Evolutionary conservation across 2,329 filamentous ascomycete genomes (phyloP).

Genomic region (Metarhizium album): DNA sequence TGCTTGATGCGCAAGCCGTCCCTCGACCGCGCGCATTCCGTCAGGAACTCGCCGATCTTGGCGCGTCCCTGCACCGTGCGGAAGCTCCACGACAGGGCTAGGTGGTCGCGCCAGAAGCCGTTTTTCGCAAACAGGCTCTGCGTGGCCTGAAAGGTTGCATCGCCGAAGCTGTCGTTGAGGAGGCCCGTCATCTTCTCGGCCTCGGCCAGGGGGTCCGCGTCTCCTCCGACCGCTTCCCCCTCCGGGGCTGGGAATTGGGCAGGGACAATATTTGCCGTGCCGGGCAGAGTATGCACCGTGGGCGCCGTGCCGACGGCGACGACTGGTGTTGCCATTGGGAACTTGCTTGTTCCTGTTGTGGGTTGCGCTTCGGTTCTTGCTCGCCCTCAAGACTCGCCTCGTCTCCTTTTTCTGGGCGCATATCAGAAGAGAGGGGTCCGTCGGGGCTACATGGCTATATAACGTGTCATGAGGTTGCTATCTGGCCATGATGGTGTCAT

Average conservation of each 20-base stretch:
- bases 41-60: conserved; percentile 29
- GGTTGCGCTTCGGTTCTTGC: too few relatives aligned
- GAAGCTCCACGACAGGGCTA: conserved; percentile 46
- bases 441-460: too few relatives aligned
- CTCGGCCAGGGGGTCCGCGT: conserved; percentile 25
- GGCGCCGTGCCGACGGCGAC: background rate
- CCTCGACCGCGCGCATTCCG: conserved; percentile 16
- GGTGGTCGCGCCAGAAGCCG: conserved; percentile 48
- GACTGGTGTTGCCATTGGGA: background rate
- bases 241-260: conserved; percentile 29
- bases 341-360: too few relatives aligned
- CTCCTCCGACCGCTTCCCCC: conserved; percentile 14
- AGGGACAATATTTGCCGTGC: conserved; percentile 42
- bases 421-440: too few relatives aligned
- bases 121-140: conserved; percentile 30
- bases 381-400: too few relatives aligned
- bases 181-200: conserved; percentile 25
- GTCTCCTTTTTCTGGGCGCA: too few relatives aligned
- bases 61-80: conserved; percentile 35
- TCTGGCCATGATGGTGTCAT: too few relatives aligned
- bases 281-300: conserved; percentile 21
- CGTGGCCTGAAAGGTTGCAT: conserved; percentile 22
- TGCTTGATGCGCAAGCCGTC: conserved; percentile 30
- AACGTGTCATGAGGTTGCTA: too few relatives aligned
- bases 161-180: conserved; percentile 30